Conservation (phyloP, 306 rosid species). For the Styphnolobium japonicum region DNA sequence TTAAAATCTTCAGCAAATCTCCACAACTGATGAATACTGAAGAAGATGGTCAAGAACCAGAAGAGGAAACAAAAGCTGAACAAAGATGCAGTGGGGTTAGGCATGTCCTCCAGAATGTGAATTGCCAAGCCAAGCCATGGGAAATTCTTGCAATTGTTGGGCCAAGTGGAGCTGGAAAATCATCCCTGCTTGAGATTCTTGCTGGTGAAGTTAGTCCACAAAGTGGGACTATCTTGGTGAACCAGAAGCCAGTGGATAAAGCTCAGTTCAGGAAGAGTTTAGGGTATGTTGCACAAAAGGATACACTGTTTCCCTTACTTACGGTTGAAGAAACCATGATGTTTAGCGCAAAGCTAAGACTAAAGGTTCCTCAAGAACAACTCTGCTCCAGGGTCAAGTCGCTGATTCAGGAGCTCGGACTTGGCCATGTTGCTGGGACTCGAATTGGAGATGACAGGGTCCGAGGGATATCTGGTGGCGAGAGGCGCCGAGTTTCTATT, state of each 20-base stretch:
- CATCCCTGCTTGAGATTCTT: slow-evolving; percentile 80
- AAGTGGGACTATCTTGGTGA: slow-evolving; percentile 60
- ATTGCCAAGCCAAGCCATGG: slow-evolving; percentile 64
- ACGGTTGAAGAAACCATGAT: slow-evolving; percentile 87
- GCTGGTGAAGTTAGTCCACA: slow-evolving; percentile 68
- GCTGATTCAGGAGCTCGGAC: slow-evolving; percentile 71
- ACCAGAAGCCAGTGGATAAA: slow-evolving; percentile 55
- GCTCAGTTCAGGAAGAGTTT: slow-evolving; percentile 71
- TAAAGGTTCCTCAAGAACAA: slow-evolving; percentile 48
- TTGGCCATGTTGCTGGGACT: slow-evolving; percentile 61
- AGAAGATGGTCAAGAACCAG: slow-evolving; percentile 30
- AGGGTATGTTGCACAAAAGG: slow-evolving; percentile 89
- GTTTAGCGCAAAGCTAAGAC: slow-evolving; percentile 72
- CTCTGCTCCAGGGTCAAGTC: slow-evolving; percentile 59
- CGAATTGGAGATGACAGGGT: slow-evolving; percentile 78
- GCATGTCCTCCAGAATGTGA: slow-evolving; percentile 63
- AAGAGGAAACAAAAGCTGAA: slow-evolving; percentile 31
- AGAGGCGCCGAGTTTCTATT: slow-evolving; percentile 83
- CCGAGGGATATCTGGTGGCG: slow-evolving; percentile 92
- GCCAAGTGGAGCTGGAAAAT: slow-evolving; percentile 95
- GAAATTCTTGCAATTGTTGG: slow-evolving; percentile 92
- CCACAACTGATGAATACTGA: slow-evolving; percentile 18
- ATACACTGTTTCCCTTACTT: slow-evolving; percentile 73
- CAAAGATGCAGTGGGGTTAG: slow-evolving; percentile 34
- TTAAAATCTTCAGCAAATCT: slow-evolving; percentile 47